phyloP scores from a whole-genome alignment of 129 eudicot species.

The Tagetes patula region DNA sequence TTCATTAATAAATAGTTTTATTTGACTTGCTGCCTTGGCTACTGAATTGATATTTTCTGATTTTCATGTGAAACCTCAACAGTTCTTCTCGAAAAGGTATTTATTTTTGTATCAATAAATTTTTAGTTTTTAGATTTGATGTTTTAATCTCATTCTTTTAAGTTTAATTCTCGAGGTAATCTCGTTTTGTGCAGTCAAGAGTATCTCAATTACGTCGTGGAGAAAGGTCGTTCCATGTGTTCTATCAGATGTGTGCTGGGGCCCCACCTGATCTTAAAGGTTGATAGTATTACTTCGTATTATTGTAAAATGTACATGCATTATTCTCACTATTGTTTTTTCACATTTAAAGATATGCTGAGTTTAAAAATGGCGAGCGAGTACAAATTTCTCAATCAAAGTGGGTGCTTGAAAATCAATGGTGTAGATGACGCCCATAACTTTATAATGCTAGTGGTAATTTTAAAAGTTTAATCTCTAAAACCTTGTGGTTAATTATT shows the following conservation, averaged over 20 bases:
- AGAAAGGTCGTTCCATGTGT: constrained; percentile 90
- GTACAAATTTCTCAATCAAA: constrained; percentile 78
- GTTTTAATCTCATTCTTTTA: constrained; percentile 1
- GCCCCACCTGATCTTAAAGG: constrained; percentile 83
- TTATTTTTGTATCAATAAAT: constrained; percentile 11
- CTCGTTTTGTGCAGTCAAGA: constrained; percentile 62
- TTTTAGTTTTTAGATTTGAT: neutral
- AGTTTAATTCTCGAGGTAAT: neutral
- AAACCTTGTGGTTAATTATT: neutral
- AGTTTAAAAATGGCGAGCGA: constrained; percentile 69
- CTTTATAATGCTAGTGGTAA: constrained; percentile 68
- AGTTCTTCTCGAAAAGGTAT: constrained; percentile 96
- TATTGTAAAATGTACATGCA: neutral
- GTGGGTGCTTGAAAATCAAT: constrained; percentile 66
- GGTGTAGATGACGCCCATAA: constrained; percentile 73
- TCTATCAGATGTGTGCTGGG: constrained; percentile 95
- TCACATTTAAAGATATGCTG: constrained; percentile 56
- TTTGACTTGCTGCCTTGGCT: constrained; percentile 25
- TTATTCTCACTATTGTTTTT: neutral
- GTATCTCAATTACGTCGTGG: constrained; percentile 83
- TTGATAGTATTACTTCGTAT: neutral
- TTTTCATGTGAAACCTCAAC: constrained; percentile 36
- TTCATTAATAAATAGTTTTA: neutral
- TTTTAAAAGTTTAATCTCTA: neutral
- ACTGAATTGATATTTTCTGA: constrained; percentile 34